Evolutionary conservation across 2,329 filamentous ascomycete genomes (phyloP), one percentile per base, ranked within the genome.

Genomic region (Fusarium verticillioides): DNA sequence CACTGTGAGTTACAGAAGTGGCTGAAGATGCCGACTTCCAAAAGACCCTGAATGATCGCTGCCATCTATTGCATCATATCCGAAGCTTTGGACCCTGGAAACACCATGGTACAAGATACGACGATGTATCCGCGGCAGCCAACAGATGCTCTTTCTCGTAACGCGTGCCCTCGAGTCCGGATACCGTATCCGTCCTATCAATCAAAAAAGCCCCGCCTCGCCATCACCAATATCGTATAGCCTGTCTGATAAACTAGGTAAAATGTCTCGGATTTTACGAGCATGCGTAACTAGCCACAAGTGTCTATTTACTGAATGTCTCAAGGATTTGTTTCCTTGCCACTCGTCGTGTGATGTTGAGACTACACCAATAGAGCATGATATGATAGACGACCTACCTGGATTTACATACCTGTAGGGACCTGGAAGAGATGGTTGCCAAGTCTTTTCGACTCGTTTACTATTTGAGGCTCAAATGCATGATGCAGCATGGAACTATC

Each of bases 181-280:
- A 36, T 52, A 12, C 47, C 15, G 28, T 40, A 68, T 72, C 43
- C 42, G 42, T 61, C 43, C 23, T 23, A 15, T 56, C 26, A 16
- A 26, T 5, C n/a, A 23, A 34, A 30, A 36, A 62, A 18, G 28
- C 40, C 40, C 43, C 58, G 49, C 69, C 42, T n/a, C 42, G 49
- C 28, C 49, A 37, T 69, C 49, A 30, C 36, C 21, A n/a, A 40
- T n/a, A 47, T 36, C 47, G 36, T 49, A 42, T 60, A 69, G 40
- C 47, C 34, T 49, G 37, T 47, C 44, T 59, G 47, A 44, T 36
- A 49, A 60, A 57, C 65, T 44, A 43, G 50, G 58, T 36, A 21
- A 50, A 43, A 60, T 73, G 65, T 59, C 58, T 69, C 59, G 28
- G 65, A 36, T 40, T 65, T 58, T 54, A 26, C 46, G 34, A 26